phyloP scores from a whole-genome alignment of 352 stramenopile species.

The Globisporangium apiculatum region DNA sequence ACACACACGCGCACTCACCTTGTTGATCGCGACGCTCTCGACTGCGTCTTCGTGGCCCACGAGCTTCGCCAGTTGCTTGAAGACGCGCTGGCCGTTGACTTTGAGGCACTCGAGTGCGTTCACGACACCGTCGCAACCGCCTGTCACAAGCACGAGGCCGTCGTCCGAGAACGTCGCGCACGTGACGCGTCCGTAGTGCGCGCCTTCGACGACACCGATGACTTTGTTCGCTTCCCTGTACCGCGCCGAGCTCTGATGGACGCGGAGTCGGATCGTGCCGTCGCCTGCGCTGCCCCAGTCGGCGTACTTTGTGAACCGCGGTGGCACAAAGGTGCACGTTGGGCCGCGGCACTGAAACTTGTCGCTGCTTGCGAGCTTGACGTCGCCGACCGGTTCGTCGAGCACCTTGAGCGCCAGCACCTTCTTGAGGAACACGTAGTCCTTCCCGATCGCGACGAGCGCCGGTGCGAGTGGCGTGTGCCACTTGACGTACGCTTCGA shows the following conservation, averaged over 20 bases:
- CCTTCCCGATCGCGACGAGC: slow-evolving; percentile 66
- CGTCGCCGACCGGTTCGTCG: slow-evolving; percentile 42
- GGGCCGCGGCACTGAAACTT: slow-evolving; percentile 48
- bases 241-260: slow-evolving; percentile 39
- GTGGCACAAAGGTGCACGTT: slow-evolving; percentile 51
- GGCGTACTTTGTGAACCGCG: slow-evolving; percentile 67
- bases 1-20: slow-evolving; percentile 16
- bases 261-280: slow-evolving; percentile 57
- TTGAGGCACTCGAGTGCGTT: slow-evolving; percentile 71
- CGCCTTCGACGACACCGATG: slow-evolving; percentile 59
- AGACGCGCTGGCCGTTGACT: slow-evolving; percentile 40
- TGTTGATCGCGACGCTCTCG: slow-evolving; percentile 58
- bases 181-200: slow-evolving; percentile 44
- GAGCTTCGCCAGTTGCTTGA: slow-evolving; percentile 62
- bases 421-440: slow-evolving; percentile 73
- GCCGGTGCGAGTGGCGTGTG: slow-evolving; percentile 58
- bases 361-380: slow-evolving; percentile 40
- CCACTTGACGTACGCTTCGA: slow-evolving; percentile 76
- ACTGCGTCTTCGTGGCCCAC: slow-evolving; percentile 62
- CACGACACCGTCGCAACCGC: slow-evolving; percentile 60
- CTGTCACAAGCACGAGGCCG: slow-evolving; percentile 47
- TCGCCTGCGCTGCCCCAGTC: slow-evolving; percentile 41
- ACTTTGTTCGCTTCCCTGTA: slow-evolving; percentile 61
- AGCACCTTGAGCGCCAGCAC: slow-evolving; percentile 23
- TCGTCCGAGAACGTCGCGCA: slow-evolving; percentile 58